Base-by-base conservation (phyloP, 2,329 filamentous ascomycete species). In the Claviceps quebecensis region DNA sequence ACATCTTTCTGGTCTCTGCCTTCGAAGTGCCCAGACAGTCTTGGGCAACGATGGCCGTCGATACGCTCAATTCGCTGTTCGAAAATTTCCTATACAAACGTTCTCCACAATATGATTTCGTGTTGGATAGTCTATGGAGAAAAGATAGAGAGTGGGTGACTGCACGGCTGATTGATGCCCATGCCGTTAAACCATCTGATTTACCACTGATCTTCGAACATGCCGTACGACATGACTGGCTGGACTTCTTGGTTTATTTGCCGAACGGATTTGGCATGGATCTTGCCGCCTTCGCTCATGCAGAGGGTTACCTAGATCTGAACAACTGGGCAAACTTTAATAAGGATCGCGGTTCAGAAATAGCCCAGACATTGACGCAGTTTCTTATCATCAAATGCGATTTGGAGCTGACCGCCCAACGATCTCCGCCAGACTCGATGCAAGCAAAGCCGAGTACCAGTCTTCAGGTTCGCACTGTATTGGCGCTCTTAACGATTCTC, bases 121-220 rank as follows among this genome's bases (percentile, higher is more conserved):
- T 95, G 14, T 77, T 98, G 52, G 84, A 95, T 62, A 90, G 88
- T 53, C 71, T 95, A 5, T 97, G 91, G 90, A 83, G 85, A 58
- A 89, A 93, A 63, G 88, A 97, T 63, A 86, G 83, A 57, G 77
- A 84, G 19, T 97, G 89, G 85, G 86, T 97, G 16, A 83, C 84
- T 9, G 79, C 83, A 56, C 81, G 86, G 53, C 79, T 98, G 37
- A 81, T 91, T 64, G 84, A 83, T 41, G 84, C 94, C 48, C 87
- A 94, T 61, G 87, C 88, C 7, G 71, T 85, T 47, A 84, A 87
- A 61, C 86, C 70, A n/a, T 64, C 66, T 4, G 70, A 72, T 53
- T 59, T 72, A 19, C 67, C 68, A 1, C 58, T 71, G 7, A 65
- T 72, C 23, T 71, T 71, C 26, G 70, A 72, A 50, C 87, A 94